Base-by-base conservation (phyloP, 2,329 filamentous ascomycete genomes). In the Arthroderma uncinatum region DNA sequence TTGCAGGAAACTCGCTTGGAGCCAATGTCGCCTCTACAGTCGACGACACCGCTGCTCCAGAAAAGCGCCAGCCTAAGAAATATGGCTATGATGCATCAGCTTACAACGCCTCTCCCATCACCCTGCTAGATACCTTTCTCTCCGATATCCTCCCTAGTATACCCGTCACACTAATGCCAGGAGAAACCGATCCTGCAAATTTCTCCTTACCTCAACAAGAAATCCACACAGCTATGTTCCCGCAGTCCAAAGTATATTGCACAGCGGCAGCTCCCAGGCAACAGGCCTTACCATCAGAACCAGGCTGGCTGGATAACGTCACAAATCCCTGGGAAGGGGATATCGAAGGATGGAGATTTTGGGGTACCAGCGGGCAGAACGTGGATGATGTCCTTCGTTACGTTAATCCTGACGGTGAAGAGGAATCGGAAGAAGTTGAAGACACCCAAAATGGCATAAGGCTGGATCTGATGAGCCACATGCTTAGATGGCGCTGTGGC, bases 321-420 rank as follows among this genome's bases (percentile, higher is more conserved):
- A 97, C 93, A 3, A 98, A 98, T 66, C 93, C 93, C 0, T 95
- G 87, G 84, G 87, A 94, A 65, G 89, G 84, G 21, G 89, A 95
- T 68, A 73, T 98, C 0, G 90, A 95, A 57, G 94, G 93, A 0
- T 95, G 89, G 85, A 81, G 89, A 44, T 74, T 97, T 5, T 79
- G 96, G 47, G 91, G 87, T 9, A 93, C 87, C 0, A 87, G 88
- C 36, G 93, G 93, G 0, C 93, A 98, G 73, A 95, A 95, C 55
- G 81, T 98, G 2, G 87, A 95, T 65, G 94, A 98, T 70, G 82
- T 97, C 2, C 88, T 90, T 71, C 93, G 92, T 70, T 98, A 98
- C 67, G 80, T 97, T 25, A 83, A 86, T 58, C 67, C 74, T 39
- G 63, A 62, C n/a, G 54, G 34, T 4, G 40, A 57, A 21, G 53